Conservation (phyloP, 257 asterid species). For the Paraleonurus japonicus region DNA sequence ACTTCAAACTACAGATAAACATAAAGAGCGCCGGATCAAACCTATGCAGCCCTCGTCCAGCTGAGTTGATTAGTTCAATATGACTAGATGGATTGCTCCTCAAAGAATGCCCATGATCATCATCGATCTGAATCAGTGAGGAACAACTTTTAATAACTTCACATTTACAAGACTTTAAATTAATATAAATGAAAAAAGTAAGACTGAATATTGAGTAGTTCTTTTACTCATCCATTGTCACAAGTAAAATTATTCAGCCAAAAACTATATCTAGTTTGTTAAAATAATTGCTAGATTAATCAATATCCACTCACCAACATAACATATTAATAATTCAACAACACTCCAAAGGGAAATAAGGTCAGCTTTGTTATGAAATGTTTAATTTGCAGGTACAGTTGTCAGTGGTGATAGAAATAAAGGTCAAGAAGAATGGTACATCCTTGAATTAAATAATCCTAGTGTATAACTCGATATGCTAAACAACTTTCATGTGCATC, state of each 20-base stretch:
- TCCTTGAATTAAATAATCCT: constrained; percentile 7
- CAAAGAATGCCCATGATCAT: constrained; percentile 45
- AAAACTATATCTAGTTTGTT: not conserved
- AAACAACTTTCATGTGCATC: constrained; percentile 4
- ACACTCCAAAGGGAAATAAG: not conserved
- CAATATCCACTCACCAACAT: not conserved
- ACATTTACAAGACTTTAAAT: not conserved
- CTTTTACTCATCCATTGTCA: constrained; percentile 15
- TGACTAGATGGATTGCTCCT: constrained; percentile 56
- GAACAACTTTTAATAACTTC: constrained; percentile 15
- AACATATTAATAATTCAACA: constrained; percentile 8
- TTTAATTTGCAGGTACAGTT: not conserved
- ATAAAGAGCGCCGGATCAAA: constrained; percentile 37
- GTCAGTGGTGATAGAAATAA: not conserved
- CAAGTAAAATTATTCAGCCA: not conserved
- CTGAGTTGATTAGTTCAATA: constrained; percentile 48
- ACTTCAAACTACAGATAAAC: constrained; percentile 16
- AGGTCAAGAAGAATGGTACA: constrained; percentile 1
- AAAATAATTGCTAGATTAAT: not conserved
- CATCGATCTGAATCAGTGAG: constrained; percentile 58
- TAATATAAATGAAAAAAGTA: constrained; percentile 1
- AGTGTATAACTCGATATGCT: not conserved
- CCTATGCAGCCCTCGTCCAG: constrained; percentile 82
- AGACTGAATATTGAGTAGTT: constrained; percentile 13
- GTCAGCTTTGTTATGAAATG: not conserved